Evolutionary conservation across 2,329 filamentous ascomycete genomes (phyloP).

Genomic region (Lachnellula occidentalis): DNA sequence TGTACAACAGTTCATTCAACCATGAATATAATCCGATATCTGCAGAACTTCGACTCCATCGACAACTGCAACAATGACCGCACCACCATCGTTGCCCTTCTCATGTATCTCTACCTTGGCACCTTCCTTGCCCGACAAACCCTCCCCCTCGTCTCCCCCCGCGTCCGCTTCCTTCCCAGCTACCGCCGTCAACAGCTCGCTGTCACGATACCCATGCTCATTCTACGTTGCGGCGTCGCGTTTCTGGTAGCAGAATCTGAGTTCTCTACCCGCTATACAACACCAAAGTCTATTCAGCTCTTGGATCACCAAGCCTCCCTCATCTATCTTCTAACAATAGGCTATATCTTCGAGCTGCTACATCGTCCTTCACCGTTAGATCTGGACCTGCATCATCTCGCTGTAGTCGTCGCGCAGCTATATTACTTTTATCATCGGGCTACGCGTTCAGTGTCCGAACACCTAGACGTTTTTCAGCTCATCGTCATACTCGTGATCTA

Average conservation of each 20-base stretch:
- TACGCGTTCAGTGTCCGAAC: not conserved
- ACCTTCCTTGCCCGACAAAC: not conserved
- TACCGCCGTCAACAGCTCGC: not conserved
- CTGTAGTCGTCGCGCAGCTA: not conserved
- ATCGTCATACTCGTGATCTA: not conserved
- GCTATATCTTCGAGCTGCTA: not conserved
- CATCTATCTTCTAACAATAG: not conserved
- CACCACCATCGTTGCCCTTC: not conserved
- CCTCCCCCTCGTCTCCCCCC: not conserved
- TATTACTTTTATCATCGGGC: not conserved
- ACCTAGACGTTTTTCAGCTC: not conserved
- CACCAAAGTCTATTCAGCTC: not conserved
- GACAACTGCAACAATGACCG: not conserved
- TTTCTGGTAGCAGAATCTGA: not conserved
- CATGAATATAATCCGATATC: not conserved
- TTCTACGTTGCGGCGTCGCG: not conserved
- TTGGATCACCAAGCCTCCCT: not conserved
- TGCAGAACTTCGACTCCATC: not conserved
- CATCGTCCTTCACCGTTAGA: not conserved
- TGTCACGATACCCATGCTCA: not conserved
- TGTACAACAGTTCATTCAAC: not conserved
- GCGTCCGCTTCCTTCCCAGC: not conserved
- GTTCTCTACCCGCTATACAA: not conserved
- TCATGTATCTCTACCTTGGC: not conserved
- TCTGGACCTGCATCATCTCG: not conserved